Conservation (phyloP, 1,284 basidiomycete genomes). For the Leccinum subrobustum region DNA sequence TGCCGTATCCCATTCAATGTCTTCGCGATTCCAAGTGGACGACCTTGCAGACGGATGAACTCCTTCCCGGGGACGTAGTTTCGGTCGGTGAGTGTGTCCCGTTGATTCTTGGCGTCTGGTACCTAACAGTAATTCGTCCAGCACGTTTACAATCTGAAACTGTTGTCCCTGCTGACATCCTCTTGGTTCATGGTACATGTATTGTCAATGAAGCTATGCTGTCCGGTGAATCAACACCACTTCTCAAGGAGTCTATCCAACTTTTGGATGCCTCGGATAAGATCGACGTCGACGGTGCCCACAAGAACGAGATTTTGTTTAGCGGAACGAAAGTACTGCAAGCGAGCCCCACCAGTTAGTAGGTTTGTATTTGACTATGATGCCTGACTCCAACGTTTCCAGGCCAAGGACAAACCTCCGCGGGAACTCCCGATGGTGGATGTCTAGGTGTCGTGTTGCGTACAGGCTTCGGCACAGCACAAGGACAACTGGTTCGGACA, state of each 20-base stretch:
- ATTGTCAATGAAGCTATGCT: slow-evolving; percentile 99
- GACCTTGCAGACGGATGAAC: slow-evolving; percentile 76
- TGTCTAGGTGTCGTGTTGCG: slow-evolving; percentile 89
- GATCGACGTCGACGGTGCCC: slow-evolving; percentile 81
- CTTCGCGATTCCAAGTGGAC: slow-evolving; percentile 81
- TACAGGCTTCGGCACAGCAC: slow-evolving; percentile 96
- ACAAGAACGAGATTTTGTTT: slow-evolving; percentile 89
- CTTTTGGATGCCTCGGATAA: slow-evolving; percentile 74
- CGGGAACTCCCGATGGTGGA: slow-evolving; percentile 82
- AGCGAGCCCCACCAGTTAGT: slow-evolving; percentile 55
- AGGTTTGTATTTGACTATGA: neutral
- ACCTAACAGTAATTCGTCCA: slow-evolving; percentile 23
- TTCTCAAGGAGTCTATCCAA: slow-evolving; percentile 91
- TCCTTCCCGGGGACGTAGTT: slow-evolving; percentile 89
- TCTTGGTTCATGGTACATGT: slow-evolving; percentile 84
- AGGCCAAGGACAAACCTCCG: slow-evolving; percentile 41
- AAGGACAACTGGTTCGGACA: slow-evolving; percentile 92
- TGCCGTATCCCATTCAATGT: slow-evolving; percentile 82
- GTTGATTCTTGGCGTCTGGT: neutral
- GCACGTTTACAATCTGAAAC: slow-evolving; percentile 82
- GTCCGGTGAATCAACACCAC: slow-evolving; percentile 92
- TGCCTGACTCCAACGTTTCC: neutral
- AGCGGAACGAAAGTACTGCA: slow-evolving; percentile 95
- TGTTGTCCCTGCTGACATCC: slow-evolving; percentile 86
- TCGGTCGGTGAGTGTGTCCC: slow-evolving; percentile 57